These are phyloP conservation scores for Hypoxylon sp. DNA, from an alignment of 2,329 filamentous ascomycete species.

Conservation along the genomic window DNA sequence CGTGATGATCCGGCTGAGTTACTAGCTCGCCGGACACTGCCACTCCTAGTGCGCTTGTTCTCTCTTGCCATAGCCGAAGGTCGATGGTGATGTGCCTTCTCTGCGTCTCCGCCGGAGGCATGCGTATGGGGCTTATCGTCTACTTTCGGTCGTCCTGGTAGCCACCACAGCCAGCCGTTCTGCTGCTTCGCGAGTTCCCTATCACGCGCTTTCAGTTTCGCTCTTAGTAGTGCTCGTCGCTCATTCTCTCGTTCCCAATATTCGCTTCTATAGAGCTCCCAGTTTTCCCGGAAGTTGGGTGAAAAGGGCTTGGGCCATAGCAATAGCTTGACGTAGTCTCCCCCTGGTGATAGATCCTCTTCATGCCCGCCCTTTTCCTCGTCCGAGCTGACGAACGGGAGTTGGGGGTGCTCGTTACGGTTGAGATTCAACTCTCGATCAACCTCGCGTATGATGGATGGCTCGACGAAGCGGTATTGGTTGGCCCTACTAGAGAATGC, in stretches of 20 bases:
- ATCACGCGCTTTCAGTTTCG: slow-evolving; percentile 76
- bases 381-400: slow-evolving; percentile 59
- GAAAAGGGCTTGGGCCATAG: slow-evolving; percentile 95
- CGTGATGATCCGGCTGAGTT: slow-evolving; percentile 63
- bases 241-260: slow-evolving; percentile 99
- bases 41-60: slow-evolving; percentile 63
- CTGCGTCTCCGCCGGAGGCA: slow-evolving; percentile 40
- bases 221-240: slow-evolving; percentile 78
- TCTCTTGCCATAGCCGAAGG: slow-evolving; percentile 60
- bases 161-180: slow-evolving; percentile 87
- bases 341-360: slow-evolving; percentile 89
- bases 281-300: slow-evolving; percentile 93
- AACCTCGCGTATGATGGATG: slow-evolving; percentile 68
- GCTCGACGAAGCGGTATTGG: slow-evolving; percentile 83
- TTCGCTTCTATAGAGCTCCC: slow-evolving; percentile 92
- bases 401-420: slow-evolving; percentile 55
- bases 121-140: slow-evolving; percentile 47
- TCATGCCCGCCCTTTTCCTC: slow-evolving; percentile 79
- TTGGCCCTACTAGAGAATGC: slow-evolving; percentile 75
- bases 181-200: slow-evolving; percentile 75
- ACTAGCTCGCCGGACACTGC: slow-evolving; percentile 65
- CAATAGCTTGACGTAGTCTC: slow-evolving; percentile 91
- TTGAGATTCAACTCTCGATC: slow-evolving; percentile 68
- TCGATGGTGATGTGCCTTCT: slow-evolving; percentile 58
- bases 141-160: slow-evolving; percentile 72